Evolutionary conservation across 768 basidiomycete species (phyloP), one percentile per base, ranked within the genome.

Genomic region (Galerina sulciceps): DNA sequence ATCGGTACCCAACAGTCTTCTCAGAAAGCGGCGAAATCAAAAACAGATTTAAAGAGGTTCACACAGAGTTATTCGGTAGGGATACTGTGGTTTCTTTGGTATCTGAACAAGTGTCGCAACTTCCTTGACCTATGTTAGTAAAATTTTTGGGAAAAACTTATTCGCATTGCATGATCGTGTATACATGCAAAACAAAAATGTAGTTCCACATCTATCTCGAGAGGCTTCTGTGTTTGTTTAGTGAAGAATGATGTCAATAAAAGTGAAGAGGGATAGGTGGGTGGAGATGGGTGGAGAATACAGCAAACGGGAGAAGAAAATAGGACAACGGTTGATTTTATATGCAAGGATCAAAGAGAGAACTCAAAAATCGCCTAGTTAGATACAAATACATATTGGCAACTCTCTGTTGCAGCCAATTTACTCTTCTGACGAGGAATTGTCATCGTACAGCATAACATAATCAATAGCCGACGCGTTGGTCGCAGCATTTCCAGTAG

Each of bases 381-480:
- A 18, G 37, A 53, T 58, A 55, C 56, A 54, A 54, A 55, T 58
- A 55, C 50, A 46, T 43, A 6, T 42, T 41, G 23, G 18, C 13
- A 26, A 20, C 22, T 10, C 5, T 44, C 22, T 14, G 13, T 18
- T 20, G 40, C 10, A 17, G 34, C 41, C 14, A 20, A 44, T 5
- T 57, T 59, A 61, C 54, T 67, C 67, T 47, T 82, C 84, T 35
- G 85, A 85, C 0, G 83, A 84, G 6, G 81, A 82, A 49, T 76
- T 78, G 59, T 85, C 86, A 66, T 90, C 90, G 62, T 89, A 91
- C 57, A 91, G 70, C 55, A 92, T 77, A 13, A 91, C 88, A 66
- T 89, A 92, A 60, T 91, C 89, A 62, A 81, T 71, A 22, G 64
- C 65, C 15, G 61, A 38, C 5, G 58, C 41, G 40, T 61, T 40